Conservation (phyloP, 768 basidiomycete species). For the Boletus barrowsii region DNA sequence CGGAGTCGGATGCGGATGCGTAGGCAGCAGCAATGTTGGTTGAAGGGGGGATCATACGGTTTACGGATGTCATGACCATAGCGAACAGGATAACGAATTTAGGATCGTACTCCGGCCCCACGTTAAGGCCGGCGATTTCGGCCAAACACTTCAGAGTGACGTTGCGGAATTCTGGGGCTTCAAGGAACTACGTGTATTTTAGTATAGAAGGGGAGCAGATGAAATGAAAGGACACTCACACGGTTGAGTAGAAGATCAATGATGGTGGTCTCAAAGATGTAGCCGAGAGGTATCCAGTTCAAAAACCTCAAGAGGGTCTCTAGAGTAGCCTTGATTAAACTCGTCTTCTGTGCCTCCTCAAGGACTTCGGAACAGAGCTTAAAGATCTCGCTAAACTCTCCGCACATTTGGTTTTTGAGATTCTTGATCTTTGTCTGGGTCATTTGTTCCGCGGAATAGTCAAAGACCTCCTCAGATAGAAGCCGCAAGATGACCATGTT, state of each 20-base stretch:
- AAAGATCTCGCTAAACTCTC: conserved; percentile 97
- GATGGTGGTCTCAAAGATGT: conserved; percentile 97
- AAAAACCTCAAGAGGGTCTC: conserved; percentile 94
- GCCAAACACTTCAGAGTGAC: conserved; percentile 95
- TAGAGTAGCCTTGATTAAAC: conserved; percentile 89
- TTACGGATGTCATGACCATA: conserved; percentile 96
- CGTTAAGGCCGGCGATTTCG: conserved; percentile 92
- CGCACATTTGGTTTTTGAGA: conserved; percentile 97
- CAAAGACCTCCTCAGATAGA: conserved; percentile 98
- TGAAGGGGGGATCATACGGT: conserved; percentile 93
- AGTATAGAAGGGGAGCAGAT: conserved; percentile 11
- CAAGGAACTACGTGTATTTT: conserved; percentile 70
- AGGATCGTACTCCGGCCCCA: conserved; percentile 94
- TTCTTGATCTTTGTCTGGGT: conserved; percentile 97
- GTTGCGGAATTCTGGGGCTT: conserved; percentile 95
- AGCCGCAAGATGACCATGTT: conserved; percentile 99
- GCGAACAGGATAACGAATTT: conserved; percentile 98
- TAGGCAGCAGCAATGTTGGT: conserved; percentile 96
- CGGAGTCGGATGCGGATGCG: conserved; percentile 81
- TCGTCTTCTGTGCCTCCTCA: conserved; percentile 94
- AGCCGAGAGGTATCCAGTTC: conserved; percentile 99
- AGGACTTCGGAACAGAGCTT: conserved; percentile 95
- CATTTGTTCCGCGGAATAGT: conserved; percentile 98
- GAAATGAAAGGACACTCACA: conserved; percentile 47
- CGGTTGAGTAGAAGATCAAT: conserved; percentile 91